Base-by-base conservation (phyloP, 2,329 filamentous ascomycete genomes). In the Venturia asperata region DNA sequence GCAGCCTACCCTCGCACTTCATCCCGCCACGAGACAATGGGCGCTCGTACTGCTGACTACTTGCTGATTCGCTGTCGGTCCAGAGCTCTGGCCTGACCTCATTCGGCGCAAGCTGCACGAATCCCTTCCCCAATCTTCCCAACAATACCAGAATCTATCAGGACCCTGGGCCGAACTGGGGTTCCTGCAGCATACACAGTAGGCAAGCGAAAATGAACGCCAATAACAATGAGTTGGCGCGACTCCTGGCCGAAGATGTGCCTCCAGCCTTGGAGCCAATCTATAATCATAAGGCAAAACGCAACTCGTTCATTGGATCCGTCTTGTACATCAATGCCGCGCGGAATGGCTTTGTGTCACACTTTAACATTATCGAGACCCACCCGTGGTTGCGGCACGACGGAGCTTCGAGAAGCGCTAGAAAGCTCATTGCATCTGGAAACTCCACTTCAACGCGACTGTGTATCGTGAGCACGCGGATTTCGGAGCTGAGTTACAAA, bases 181-280 rank as follows among this genome's bases (percentile, higher is more conserved):
- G 30, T 58, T 58, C 52, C 30, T 58, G 52, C 52, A 58, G 52
- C 11, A 37, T 5, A n/a, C n/a, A n/a, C n/a, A n/a, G n/a, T n/a
- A 5, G 37, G 52, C 52, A 39, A 15, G 52, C n/a, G 30, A n/a
- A 58, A 13, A 10, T n/a, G 13, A 21, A n/a, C 52, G 30, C 5
- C 52, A 5, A 37, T 11, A 6, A 34, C 10, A 55, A n/a, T 3
- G 17, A 55, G 11, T 55, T 34, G 49, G 17, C 24, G 49, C 5
- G 11, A 55, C 21, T 55, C 24, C 9, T 30, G 11, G 27, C n/a
- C 24, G 27, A 15, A 55, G 19, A 55, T 5, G 43, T 15, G 10
- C 15, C 27, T 58, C 37, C 52, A 58, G 30, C 52, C 30, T 58
- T n/a, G 27, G 9, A 58, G 30, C 30, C 19, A 37, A 9, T 58